phyloP scores from a whole-genome alignment of 1,284 basidiomycete species.

The Pisolithus thermaeus region DNA sequence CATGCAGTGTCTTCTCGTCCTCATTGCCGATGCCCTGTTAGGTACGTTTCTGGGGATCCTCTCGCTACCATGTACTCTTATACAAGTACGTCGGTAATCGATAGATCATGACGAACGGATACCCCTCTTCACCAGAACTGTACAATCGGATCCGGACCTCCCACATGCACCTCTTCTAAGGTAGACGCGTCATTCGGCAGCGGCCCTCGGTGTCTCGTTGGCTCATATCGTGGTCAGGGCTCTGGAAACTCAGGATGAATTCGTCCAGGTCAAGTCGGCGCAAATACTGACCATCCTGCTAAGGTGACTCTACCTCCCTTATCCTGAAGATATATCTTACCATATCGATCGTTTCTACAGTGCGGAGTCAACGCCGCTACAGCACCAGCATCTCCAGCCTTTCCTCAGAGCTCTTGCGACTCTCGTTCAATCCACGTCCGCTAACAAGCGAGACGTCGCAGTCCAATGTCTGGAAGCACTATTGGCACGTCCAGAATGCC shows the following conservation, averaged over 20 bases:
- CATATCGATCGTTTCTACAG: slow-evolving; percentile 28
- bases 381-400: slow-evolving; percentile 54
- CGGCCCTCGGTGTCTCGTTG: background rate
- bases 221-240: slow-evolving; percentile 40
- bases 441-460: slow-evolving; percentile 80
- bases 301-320: slow-evolving; percentile 36
- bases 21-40: slow-evolving; percentile 85
- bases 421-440: slow-evolving; percentile 56
- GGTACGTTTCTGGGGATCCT: slow-evolving; percentile 40
- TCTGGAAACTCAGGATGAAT: slow-evolving; percentile 87
- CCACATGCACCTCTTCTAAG: slow-evolving; percentile 83
- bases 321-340: slow-evolving; percentile 1
- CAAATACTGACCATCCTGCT: slow-evolving; percentile 88
- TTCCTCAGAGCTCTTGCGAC: slow-evolving; percentile 62
- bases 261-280: slow-evolving; percentile 84
- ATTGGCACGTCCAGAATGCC: slow-evolving; percentile 75
- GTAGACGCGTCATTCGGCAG: slow-evolving; percentile 33
- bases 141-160: slow-evolving; percentile 65
- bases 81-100: background rate
- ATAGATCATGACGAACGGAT: slow-evolving; percentile 77
- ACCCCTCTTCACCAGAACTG: slow-evolving; percentile 60
- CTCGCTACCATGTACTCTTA: background rate
- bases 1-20: slow-evolving; percentile 88
- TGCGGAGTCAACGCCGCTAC: slow-evolving; percentile 50
- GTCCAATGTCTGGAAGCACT: slow-evolving; percentile 87